Conservation (phyloP, 23 red algal genomes). For the Gracilaria gracilis region DNA sequence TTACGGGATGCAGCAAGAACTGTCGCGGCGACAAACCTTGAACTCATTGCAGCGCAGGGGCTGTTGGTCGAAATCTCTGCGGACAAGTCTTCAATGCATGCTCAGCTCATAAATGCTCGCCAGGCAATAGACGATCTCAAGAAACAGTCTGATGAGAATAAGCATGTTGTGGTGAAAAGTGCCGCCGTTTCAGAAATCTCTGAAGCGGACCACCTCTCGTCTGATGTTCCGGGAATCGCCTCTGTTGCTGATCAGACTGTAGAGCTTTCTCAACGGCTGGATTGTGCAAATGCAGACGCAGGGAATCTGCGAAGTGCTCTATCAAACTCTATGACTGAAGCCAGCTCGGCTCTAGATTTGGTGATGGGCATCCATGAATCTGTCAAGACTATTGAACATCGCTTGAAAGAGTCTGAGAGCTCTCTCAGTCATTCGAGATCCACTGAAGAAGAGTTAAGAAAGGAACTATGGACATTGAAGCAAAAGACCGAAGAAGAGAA, state of each 20-base stretch:
- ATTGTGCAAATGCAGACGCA: slow-evolving; percentile 28
- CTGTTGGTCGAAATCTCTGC: slow-evolving; percentile 64
- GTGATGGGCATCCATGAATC: slow-evolving; percentile 17
- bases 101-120: slow-evolving; percentile 21
- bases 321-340: slow-evolving; percentile 25
- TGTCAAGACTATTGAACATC: slow-evolving; percentile 32
- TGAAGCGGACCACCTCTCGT: slow-evolving; percentile 30
- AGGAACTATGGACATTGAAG: slow-evolving; percentile 5
- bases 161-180: slow-evolving; percentile 3
- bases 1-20: slow-evolving; percentile 66
- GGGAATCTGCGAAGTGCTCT: slow-evolving; percentile 35
- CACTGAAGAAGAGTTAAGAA: background rate
- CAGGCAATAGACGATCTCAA: slow-evolving; percentile 36
- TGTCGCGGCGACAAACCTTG: slow-evolving; percentile 52
- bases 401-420: slow-evolving; percentile 34
- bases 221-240: background rate
- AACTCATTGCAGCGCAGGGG: slow-evolving; percentile 53
- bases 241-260: background rate
- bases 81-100: slow-evolving; percentile 53
- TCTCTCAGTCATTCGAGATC: background rate
- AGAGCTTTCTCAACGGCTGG: slow-evolving; percentile 27
- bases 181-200: slow-evolving; percentile 39
- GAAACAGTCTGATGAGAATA: background rate
- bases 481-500: slow-evolving; percentile 6
- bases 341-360: slow-evolving; percentile 32